Evolutionary conservation across 352 stramenopile genomes (phyloP), one percentile per base, ranked within the genome.

Genomic region (Phytophthora nicotianae): DNA sequence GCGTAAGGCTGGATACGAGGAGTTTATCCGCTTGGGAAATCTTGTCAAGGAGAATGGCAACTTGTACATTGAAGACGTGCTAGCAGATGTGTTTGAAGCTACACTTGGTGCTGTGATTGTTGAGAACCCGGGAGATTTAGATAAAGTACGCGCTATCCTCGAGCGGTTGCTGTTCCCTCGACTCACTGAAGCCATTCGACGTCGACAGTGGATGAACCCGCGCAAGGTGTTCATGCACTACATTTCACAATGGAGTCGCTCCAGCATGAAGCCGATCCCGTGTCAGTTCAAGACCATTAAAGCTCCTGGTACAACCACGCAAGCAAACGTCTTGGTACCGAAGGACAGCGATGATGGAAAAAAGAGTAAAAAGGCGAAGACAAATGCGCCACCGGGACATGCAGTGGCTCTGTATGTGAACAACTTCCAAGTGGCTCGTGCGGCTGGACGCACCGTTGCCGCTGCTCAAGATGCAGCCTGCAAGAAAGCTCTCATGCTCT

Each of bases 181-280:
- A 21, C 62, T 96, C 21, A 86, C 77, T 19, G 83, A 91, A 59
- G 82, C 81, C 13, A 93, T 96, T 50, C 75, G 65, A 11, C 73
- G 83, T 13, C 85, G 87, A n/a, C 77, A 94, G 59, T 94, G 85
- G 85, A 90, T 95, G 80, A 90, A 86, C 26, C 77, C 85, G 5
- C 80, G 77, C 27, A 91, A 93, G 52, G 72, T 88, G 19, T 79
- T 96, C 2, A 50, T 50, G 5, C 77, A 92, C 33, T 86, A 93
- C 54, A 50, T 94, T 4, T 55, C 40, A 17, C 70, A 87, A 5
- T 94, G 85, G 85, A 72, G 71, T 26, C 59, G 62, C 17, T 67
- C 62, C 1, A 70, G 62, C 10, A 47, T 41, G 6, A 49, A 57
- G 9, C 72, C 47, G 20, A 79, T 89, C 38, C 29, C 65, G 16